Evolutionary conservation across 495 filamentous ascomycete species (phyloP).

Genomic region (Penicillium atrosanguineum): DNA sequence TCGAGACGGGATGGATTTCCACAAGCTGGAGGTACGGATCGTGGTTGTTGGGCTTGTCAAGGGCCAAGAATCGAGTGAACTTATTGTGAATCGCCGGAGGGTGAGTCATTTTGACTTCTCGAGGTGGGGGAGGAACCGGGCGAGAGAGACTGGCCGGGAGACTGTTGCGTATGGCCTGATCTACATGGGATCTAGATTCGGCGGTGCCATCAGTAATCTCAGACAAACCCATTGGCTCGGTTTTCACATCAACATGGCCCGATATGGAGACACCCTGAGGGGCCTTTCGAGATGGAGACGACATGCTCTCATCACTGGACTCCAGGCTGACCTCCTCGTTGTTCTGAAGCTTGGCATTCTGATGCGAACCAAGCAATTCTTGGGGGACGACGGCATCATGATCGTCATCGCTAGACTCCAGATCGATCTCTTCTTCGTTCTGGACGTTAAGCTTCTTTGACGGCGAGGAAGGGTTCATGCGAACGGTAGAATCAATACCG

Average conservation of each 20-base stretch:
- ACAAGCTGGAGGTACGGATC: slow-evolving; percentile 76
- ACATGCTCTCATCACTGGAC: not conserved
- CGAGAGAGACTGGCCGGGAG: slow-evolving; percentile 64
- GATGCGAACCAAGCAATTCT: not conserved
- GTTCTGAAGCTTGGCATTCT: too few species aligned
- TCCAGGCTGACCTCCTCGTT: not conserved
- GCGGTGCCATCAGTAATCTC: not conserved
- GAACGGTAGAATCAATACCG: not conserved
- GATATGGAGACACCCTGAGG: too few species aligned
- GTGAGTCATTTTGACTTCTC: slow-evolving; percentile 33
- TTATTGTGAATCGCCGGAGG: slow-evolving; percentile 64
- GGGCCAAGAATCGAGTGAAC: slow-evolving; percentile 78
- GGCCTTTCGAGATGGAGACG: not conserved
- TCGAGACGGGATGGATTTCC: slow-evolving; percentile 49
- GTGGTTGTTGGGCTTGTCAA: slow-evolving; percentile 79
- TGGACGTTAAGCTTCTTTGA: not conserved
- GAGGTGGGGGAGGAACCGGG: slow-evolving; percentile 2
- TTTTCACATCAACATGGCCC: too few species aligned
- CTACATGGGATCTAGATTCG: slow-evolving; percentile 27
- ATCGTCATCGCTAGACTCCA: slow-evolving; percentile 52
- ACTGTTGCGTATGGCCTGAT: slow-evolving; percentile 60
- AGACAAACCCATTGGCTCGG: not conserved
- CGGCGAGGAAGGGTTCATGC: not conserved
- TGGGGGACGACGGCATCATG: slow-evolving; percentile 16
- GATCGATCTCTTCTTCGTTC: slow-evolving; percentile 49